Evolutionary conservation across 305 asterid species (phyloP).

Genomic region (Fraxinus sp.): DNA sequence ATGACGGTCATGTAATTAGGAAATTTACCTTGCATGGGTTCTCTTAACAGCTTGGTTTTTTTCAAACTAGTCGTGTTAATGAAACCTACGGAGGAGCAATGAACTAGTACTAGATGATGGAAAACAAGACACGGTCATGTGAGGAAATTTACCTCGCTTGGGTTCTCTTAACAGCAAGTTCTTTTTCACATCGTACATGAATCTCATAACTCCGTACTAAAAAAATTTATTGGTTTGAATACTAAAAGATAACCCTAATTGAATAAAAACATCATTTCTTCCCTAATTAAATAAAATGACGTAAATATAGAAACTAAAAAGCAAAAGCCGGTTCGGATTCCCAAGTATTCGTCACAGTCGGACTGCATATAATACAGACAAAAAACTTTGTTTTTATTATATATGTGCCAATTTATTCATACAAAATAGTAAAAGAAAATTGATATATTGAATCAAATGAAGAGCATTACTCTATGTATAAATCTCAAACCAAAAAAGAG

Average conservation of each 20-base stretch:
- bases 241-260: background rate
- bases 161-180: background rate
- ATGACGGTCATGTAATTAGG: background rate
- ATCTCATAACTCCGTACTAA: background rate
- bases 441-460: background rate
- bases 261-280: background rate
- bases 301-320: no score
- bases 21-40: conserved; percentile 6
- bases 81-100: background rate
- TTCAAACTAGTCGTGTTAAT: background rate
- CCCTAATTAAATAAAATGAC: background rate
- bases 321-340: background rate
- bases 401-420: background rate
- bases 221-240: background rate
- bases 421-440: background rate
- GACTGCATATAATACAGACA: background rate
- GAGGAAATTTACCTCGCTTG: background rate
- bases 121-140: background rate
- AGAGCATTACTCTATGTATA: background rate
- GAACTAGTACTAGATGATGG: background rate
- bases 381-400: no score
- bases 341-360: background rate
- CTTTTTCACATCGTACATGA: background rate
- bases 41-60: no score
- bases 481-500: background rate